A percentile compares a stretch with the other conserved stretches of the same genome.
phyloP scores from a whole-genome alignment of 2,329 filamentous ascomycete genomes.

The Microsporum ferrugineum region DNA sequence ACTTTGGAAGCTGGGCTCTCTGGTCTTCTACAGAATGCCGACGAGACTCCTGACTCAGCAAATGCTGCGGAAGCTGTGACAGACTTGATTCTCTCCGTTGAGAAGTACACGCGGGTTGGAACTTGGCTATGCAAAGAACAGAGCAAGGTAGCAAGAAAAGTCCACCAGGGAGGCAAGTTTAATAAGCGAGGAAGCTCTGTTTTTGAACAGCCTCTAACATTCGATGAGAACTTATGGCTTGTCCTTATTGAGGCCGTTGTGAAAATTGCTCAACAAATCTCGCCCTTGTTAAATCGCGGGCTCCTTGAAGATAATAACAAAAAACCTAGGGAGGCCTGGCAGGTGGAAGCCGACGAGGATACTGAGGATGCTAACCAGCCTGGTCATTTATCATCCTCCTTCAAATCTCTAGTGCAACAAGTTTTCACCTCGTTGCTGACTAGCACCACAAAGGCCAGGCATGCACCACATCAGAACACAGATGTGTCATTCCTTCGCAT shows the following conservation, averaged over 20 bases:
- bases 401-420: conserved; percentile 75
- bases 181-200: conserved; percentile 32
- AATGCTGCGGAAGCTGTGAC: conserved; percentile 56
- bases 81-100: conserved; percentile 63
- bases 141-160: conserved; percentile 46
- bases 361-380: neutral
- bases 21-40: conserved; percentile 55
- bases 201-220: conserved; percentile 45
- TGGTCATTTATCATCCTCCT: conserved; percentile 49
- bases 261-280: conserved; percentile 51
- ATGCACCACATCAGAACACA: conserved; percentile 25
- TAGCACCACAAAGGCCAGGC: conserved; percentile 30
- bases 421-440: conserved; percentile 74
- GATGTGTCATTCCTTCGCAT: conserved; percentile 78
- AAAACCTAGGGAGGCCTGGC: neutral
- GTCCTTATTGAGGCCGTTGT: conserved; percentile 54
- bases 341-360: neutral
- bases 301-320: neutral
- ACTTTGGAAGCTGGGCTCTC: conserved; percentile 69
- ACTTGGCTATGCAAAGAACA: conserved; percentile 92
- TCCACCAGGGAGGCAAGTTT: conserved; percentile 22
- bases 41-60: conserved; percentile 45
- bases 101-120: conserved; percentile 85
- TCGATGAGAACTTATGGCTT: conserved; percentile 55
- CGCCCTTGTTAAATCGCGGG: conserved; percentile 15